These are phyloP conservation scores for Fusarium subglutinans DNA, from an alignment of 2,329 filamentous ascomycete genomes.

Conservation along the genomic window DNA sequence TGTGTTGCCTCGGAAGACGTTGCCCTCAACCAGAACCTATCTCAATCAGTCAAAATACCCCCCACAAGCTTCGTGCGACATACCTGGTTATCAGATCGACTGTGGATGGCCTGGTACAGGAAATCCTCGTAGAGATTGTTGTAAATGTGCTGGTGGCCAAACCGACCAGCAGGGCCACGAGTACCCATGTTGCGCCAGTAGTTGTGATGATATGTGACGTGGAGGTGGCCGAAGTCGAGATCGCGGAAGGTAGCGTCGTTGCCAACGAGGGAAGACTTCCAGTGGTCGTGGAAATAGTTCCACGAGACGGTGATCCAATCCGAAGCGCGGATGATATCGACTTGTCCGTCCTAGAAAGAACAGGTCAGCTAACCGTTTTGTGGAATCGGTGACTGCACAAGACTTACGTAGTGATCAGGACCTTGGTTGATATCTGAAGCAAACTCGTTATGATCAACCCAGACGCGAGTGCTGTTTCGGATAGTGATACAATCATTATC, in stretches of 20 bases:
- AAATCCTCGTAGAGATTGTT: constrained; percentile 60
- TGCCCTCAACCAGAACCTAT: constrained; percentile 58
- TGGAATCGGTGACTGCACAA: too few relatives aligned
- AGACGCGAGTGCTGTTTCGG: constrained; percentile 56
- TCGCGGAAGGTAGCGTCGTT: constrained; percentile 52
- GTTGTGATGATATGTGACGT: constrained; percentile 62
- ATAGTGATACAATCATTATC: constrained; percentile 56
- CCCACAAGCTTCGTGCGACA: rapidly evolving
- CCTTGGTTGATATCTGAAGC: constrained; percentile 52
- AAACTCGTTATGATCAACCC: constrained; percentile 60
- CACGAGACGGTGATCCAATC: constrained; percentile 58
- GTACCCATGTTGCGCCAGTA: constrained; percentile 57
- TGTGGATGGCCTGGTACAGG: constrained; percentile 59
- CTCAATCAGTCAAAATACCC: neutral
- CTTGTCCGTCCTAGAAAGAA: constrained; percentile 51
- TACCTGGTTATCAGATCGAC: constrained; percentile 55
- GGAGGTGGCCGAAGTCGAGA: constrained; percentile 54
- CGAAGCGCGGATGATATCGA: constrained; percentile 55
- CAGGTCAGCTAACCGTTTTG: neutral
- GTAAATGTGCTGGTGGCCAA: constrained; percentile 60
- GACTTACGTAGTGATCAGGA: constrained; percentile 49
- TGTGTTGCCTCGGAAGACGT: constrained; percentile 58
- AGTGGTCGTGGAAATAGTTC: constrained; percentile 61
- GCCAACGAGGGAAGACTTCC: constrained; percentile 57
- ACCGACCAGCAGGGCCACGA: constrained; percentile 58